A percentile compares a stretch with the other conserved stretches of the same genome.
phyloP scores from a whole-genome alignment of 2,329 filamentous ascomycete species.

The Dothideomycetes sp. region DNA sequence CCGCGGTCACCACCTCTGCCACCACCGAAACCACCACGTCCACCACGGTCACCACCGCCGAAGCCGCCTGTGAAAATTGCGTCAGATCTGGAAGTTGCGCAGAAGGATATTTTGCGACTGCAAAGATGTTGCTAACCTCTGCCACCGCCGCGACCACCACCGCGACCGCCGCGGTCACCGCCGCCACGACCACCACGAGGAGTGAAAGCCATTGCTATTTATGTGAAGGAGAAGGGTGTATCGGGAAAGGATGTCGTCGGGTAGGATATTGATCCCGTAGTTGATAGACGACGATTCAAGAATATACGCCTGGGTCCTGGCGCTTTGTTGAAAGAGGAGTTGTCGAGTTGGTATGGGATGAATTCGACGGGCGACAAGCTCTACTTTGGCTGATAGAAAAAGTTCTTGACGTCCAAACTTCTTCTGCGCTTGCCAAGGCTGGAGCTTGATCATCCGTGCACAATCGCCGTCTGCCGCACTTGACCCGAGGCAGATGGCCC shows the following conservation, averaged over 20 bases:
- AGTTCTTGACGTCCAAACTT: neutral
- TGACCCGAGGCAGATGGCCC: too few species aligned
- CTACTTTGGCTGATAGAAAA: neutral
- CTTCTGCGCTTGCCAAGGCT: neutral
- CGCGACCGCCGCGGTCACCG: conserved; percentile 13
- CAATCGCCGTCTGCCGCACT: too few species aligned
- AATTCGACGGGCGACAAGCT: too few species aligned
- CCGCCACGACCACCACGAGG: conserved; percentile 23
- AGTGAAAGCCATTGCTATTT: conserved; percentile 31
- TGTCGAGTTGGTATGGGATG: neutral
- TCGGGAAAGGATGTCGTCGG: too few species aligned
- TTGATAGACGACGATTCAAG: neutral
- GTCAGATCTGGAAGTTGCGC: too few species aligned
- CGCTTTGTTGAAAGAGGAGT: too few species aligned
- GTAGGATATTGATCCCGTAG: too few species aligned
- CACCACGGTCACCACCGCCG: conserved; percentile 17
- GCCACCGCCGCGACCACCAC: conserved; percentile 12
- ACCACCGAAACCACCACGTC: conserved; percentile 14
- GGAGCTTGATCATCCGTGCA: too few species aligned
- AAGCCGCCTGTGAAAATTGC: conserved; percentile 14
- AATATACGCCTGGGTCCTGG: neutral
- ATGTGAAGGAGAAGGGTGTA: too few species aligned
- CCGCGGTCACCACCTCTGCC: conserved; percentile 22
- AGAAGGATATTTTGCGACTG: too few species aligned
- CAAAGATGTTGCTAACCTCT: too few species aligned